Percentiles rank a stretch among this genome's conserved stretches.
Evolutionary conservation across 371 early-diverging fungal species (phyloP).

Genomic region (Mucor velutinosus): DNA sequence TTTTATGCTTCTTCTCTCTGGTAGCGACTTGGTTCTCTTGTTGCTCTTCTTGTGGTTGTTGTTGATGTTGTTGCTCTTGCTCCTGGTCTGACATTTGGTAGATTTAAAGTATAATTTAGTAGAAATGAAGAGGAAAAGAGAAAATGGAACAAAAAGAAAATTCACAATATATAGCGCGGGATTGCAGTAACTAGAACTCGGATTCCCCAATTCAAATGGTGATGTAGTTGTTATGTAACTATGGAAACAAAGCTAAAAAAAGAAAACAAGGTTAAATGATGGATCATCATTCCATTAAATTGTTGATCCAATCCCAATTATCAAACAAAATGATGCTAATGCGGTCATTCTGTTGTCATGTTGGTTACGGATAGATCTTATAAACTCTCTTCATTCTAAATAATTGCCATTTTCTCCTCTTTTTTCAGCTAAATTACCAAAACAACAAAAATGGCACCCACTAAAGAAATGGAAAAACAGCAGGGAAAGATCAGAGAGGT

Average conservation of each 20-base stretch:
- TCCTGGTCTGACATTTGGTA: slow-evolving; percentile 7
- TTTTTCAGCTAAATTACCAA: background rate
- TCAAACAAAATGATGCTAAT: background rate
- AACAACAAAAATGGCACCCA: slow-evolving; percentile 18
- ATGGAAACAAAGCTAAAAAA: background rate
- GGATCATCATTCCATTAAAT: background rate
- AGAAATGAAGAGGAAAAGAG: background rate
- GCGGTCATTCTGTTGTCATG: slow-evolving; percentile 11
- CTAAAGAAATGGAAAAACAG: slow-evolving; percentile 20
- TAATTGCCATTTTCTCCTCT: background rate
- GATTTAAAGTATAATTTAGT: background rate
- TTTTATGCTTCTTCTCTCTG: background rate
- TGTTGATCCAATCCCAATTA: background rate
- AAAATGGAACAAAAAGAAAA: background rate
- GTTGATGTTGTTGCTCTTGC: slow-evolving; percentile 5
- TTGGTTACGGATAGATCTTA: background rate
- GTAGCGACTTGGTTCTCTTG: background rate
- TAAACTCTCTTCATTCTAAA: background rate
- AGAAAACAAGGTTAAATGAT: background rate
- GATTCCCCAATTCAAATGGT: background rate
- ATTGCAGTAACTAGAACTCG: background rate
- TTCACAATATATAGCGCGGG: background rate
- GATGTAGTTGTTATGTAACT: background rate
- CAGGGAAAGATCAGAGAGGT: slow-evolving; percentile 10
- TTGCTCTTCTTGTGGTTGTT: background rate